Base-by-base conservation (phyloP, 306 rosid genomes). In the Vachellia pachyceras region DNA sequence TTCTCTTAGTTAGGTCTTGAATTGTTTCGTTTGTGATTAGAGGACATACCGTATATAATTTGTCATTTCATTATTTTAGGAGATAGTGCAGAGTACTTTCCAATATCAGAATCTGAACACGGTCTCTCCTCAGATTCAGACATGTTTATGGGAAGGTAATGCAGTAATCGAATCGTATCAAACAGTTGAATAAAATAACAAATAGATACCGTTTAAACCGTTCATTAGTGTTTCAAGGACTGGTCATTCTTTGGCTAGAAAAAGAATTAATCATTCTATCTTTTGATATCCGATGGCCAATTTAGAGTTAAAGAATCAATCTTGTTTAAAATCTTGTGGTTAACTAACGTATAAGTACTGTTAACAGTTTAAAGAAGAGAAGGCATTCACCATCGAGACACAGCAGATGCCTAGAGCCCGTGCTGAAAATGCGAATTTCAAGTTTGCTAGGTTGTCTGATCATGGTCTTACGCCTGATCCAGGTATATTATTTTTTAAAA, bases 61-160 rank as follows among this genome's bases (percentile, higher is more conserved):
- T 29, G 36, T 79, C 73, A 40, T 70, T 78, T 8, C 46, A 40
- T 67, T 63, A 72, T 77, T 78, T 42, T 77, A 87, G 95, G 92
- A 73, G 86, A 76, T 44, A 83, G 73, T 50, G 79, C 45, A 65
- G 58, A 78, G 76, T 84, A 86, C 81, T 67, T 85, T 35, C 89
- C 86, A 40, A 90, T 89, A 85, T 83, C 93, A 46, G 84, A 69
- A 47, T 94, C 98, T 49, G 98, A 87, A 75, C 90, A 82, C 61
- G 91, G 82, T 74, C 69, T 44, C 68, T 68, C 77, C 65, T 85
- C 90, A 65, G 50, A 74, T 83, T 85, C 88, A 55, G 92, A 77
- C 73, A 66, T 82, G 42, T 81, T 80, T 85, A 75, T 65, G 13
- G 87, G 86, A 87, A 75, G 97, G 98, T 94, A 57, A 84, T 70